phyloP scores from a whole-genome alignment of 768 basidiomycete genomes.

The Favolaschia claudopus region DNA sequence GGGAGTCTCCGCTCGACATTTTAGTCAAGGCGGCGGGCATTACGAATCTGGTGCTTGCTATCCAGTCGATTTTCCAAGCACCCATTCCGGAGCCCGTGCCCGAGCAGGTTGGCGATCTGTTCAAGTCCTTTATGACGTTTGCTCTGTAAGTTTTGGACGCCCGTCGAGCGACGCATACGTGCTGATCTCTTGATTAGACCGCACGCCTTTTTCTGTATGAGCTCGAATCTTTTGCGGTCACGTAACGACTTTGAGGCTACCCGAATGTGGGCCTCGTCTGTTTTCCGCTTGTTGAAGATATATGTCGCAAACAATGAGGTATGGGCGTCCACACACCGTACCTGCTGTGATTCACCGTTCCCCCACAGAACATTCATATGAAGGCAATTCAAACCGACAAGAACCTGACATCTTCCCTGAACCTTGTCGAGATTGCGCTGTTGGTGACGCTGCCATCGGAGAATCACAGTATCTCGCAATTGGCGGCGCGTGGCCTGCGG shows the following conservation, averaged over 20 bases:
- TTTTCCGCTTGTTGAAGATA: conserved; percentile 65
- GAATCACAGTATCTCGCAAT: conserved; percentile 68
- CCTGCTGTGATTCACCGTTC: neutral
- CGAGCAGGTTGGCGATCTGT: no score
- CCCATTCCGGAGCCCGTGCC: no score
- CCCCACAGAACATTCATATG: conserved; percentile 48
- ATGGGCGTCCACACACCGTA: conserved; percentile 22
- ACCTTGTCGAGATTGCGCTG: conserved; percentile 75
- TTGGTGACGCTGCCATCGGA: conserved; percentile 75
- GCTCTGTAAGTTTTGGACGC: conserved; percentile 48
- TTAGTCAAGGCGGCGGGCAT: conserved; percentile 71
- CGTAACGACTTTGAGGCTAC: conserved; percentile 68
- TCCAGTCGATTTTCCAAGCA: conserved; percentile 53
- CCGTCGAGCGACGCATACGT: neutral
- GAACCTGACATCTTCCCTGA: conserved; percentile 67
- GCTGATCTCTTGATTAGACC: conserved; percentile 42
- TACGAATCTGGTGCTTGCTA: conserved; percentile 53
- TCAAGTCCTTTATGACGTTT: conserved; percentile 58
- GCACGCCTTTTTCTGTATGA: conserved; percentile 54
- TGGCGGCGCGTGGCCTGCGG: conserved; percentile 75
- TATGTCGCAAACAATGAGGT: conserved; percentile 61
- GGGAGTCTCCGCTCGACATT: conserved; percentile 69
- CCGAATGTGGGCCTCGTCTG: conserved; percentile 72
- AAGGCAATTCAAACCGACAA: conserved; percentile 58
- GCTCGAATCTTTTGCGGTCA: conserved; percentile 64